phyloP scores from a whole-genome alignment of 148 eudicot genomes.

The Rhododendron ovatum region DNA sequence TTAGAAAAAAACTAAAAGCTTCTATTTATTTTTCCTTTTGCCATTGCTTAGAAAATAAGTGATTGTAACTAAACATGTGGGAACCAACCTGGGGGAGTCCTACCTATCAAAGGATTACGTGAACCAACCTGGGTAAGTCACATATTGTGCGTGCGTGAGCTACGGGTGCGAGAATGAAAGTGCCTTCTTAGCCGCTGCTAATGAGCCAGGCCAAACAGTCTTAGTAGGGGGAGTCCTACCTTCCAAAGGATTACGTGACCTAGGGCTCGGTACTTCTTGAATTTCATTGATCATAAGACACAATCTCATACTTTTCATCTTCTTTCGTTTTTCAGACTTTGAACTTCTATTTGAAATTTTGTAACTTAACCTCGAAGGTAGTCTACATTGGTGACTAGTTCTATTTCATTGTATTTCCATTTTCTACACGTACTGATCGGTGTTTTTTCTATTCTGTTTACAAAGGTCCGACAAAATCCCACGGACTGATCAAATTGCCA shows the following conservation, averaged over 20 bases:
- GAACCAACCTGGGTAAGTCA: neutral
- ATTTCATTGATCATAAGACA: neutral
- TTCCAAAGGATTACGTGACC: neutral
- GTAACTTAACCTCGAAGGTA: neutral
- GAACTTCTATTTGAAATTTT: neutral
- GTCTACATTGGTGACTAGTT: neutral
- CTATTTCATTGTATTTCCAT: neutral
- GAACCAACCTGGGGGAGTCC: neutral
- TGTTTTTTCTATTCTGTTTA: neutral
- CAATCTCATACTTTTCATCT: neutral
- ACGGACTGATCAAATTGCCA: slow-evolving; percentile 76
- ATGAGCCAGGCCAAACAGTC: too few relatives aligned
- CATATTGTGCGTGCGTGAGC: neutral
- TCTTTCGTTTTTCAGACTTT: neutral
- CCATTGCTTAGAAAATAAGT: neutral
- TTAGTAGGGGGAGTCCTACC: neutral
- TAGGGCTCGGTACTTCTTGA: neutral
- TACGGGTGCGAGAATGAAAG: neutral
- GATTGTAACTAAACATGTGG: neutral
- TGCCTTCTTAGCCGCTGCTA: neutral
- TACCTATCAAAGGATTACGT: too few relatives aligned
- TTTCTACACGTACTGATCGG: neutral
- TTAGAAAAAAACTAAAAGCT: neutral
- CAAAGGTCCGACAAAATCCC: slow-evolving; percentile 54
- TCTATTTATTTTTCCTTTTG: neutral